A percentile compares a stretch with the other conserved stretches of the same genome.
Conservation (phyloP, 2,329 filamentous ascomycete species). For the Purpureocillium lavendulum region DNA sequence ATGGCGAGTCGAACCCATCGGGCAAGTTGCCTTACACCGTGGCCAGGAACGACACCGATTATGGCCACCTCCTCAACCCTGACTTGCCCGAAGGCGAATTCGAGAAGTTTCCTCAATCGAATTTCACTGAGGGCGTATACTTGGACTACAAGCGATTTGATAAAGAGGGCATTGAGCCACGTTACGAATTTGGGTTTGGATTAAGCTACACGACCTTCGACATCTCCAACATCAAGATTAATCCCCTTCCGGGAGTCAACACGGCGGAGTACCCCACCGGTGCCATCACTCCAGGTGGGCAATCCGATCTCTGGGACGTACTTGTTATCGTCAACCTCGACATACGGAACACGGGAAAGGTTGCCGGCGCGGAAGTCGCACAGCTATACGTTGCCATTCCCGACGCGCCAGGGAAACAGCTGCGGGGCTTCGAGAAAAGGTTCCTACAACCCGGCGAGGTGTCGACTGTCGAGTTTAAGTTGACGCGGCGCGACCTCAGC, state of each 20-base stretch:
- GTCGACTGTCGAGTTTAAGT: constrained; percentile 36
- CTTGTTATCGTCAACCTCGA: constrained; percentile 28
- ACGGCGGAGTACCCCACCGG: constrained; percentile 28
- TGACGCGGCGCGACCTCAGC: constrained; percentile 58
- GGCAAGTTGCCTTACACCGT: constrained; percentile 56
- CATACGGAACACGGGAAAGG: constrained; percentile 32
- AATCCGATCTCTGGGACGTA: constrained; percentile 38
- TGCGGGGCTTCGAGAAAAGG: constrained; percentile 60
- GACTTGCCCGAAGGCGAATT: constrained; percentile 40
- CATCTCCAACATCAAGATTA: constrained; percentile 33
- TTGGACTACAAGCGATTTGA: constrained; percentile 50
- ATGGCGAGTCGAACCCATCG: constrained; percentile 47
- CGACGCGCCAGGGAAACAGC: constrained; percentile 42
- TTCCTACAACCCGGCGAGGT: constrained; percentile 36
- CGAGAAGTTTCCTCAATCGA: constrained; percentile 39
- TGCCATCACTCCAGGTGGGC: constrained; percentile 32
- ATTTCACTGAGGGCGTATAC: constrained; percentile 43
- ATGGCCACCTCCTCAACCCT: constrained; percentile 34
- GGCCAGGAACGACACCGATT: constrained; percentile 47
- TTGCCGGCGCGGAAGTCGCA: constrained; percentile 36
- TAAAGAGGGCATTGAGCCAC: constrained; percentile 34
- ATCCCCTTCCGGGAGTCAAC: constrained; percentile 10
- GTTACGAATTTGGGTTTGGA: constrained; percentile 50
- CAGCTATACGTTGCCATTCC: constrained; percentile 42
- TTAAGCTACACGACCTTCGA: constrained; percentile 47